A percentile compares a stretch with the other conserved stretches of the same genome.
phyloP scores from a whole-genome alignment of 768 basidiomycete species.

The Leucosporidium scottii region DNA sequence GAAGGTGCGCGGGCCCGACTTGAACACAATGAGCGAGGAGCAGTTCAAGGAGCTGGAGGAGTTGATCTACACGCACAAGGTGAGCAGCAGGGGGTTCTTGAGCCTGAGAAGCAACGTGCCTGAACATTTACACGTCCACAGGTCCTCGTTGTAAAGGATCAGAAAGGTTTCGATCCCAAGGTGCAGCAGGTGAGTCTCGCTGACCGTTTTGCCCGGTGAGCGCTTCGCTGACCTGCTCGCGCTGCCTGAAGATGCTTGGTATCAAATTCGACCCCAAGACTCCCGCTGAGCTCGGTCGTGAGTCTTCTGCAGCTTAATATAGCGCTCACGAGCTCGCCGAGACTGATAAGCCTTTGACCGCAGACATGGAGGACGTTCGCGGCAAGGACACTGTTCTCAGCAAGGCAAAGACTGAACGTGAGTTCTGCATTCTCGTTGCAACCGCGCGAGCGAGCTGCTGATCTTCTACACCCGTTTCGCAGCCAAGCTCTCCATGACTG shows the following conservation, averaged over 20 bases:
- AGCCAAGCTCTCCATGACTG: neutral
- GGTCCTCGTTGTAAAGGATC: constrained; percentile 4
- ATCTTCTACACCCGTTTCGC: neutral
- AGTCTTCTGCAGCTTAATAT: neutral
- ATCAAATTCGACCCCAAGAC: constrained; percentile 7
- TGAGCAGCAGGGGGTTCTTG: neutral
- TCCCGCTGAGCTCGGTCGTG: neutral
- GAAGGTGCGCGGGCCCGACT: neutral
- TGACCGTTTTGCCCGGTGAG: neutral
- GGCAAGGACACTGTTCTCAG: neutral
- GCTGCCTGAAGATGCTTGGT: neutral
- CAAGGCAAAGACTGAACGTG: neutral
- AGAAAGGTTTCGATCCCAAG: neutral
- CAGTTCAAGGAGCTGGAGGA: constrained; percentile 6
- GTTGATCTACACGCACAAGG: constrained; percentile 5
- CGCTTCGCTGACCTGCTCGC: neutral
- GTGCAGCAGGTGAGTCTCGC: neutral
- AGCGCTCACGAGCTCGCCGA: neutral
- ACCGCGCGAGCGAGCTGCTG: neutral
- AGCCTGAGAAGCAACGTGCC: neutral
- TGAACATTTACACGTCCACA: neutral
- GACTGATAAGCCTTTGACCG: neutral
- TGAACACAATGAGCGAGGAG: neutral
- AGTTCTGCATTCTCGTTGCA: neutral
- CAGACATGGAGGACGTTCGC: constrained; percentile 2